phyloP scores from a whole-genome alignment of 2,329 filamentous ascomycete genomes.

The Fusarium liriodendri region DNA sequence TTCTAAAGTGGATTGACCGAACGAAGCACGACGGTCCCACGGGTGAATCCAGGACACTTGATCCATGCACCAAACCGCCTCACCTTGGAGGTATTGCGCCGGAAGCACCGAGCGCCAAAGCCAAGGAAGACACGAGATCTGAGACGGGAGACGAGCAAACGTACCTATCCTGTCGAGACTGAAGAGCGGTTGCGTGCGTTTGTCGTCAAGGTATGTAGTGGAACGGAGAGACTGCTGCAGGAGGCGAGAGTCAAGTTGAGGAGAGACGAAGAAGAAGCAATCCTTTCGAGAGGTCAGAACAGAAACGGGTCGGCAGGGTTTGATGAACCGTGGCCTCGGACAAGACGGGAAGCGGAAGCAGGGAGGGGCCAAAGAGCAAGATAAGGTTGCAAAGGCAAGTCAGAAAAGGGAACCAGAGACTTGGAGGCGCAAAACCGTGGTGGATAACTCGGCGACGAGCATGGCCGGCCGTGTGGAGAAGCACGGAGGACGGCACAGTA shows the following conservation, averaged over 20 bases:
- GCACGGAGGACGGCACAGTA: conserved; percentile 44
- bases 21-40: conserved; percentile 34
- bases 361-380: conserved; percentile 40
- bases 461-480: conserved; percentile 48
- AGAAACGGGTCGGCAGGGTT: conserved; percentile 30
- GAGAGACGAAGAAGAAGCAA: conserved; percentile 7
- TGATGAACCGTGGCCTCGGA: conserved; percentile 39
- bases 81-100: conserved; percentile 42
- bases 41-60: conserved; percentile 43
- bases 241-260: conserved; percentile 22
- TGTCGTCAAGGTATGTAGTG: conserved; percentile 33
- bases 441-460: conserved; percentile 50
- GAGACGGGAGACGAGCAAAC: conserved; percentile 37
- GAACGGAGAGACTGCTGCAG: conserved; percentile 32
- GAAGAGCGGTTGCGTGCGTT: conserved; percentile 28
- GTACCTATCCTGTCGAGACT: conserved; percentile 35
- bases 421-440: conserved; percentile 39
- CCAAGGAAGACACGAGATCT: conserved; percentile 32
- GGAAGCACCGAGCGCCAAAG: conserved; percentile 42
- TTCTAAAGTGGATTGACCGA: conserved; percentile 13
- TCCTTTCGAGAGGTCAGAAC: conserved; percentile 18
- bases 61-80: conserved; percentile 47
- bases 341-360: conserved; percentile 33
- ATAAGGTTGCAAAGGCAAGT: conserved; percentile 46
- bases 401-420: conserved; percentile 39